Percentiles rank a stretch among this genome's conserved stretches.
phyloP scores from a whole-genome alignment of 495 filamentous ascomycete species.

The Penicillium samsonianum region DNA sequence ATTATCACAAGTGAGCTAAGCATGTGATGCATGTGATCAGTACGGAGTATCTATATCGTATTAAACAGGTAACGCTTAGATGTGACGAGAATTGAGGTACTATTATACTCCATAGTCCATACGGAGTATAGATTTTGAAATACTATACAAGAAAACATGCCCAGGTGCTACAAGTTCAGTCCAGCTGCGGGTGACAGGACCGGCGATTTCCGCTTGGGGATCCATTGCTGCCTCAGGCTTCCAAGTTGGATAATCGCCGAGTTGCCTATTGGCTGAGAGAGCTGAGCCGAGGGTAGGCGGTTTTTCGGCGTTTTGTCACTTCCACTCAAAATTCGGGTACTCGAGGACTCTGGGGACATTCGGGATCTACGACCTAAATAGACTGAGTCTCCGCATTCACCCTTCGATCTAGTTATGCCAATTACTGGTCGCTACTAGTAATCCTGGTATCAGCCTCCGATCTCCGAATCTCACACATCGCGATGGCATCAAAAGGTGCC shows the following conservation, averaged over 20 bases:
- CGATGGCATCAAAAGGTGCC: slow-evolving; percentile 47
- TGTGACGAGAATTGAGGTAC: background rate
- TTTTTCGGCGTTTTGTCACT: slow-evolving; percentile 31
- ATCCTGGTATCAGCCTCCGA: background rate
- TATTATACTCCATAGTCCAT: no score
- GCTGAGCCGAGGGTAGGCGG: slow-evolving; percentile 33
- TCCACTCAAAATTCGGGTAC: slow-evolving; percentile 25
- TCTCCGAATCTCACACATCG: slow-evolving; percentile 7
- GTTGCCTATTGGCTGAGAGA: slow-evolving; percentile 31
- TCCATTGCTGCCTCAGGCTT: background rate
- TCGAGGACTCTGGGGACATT: slow-evolving; percentile 18
- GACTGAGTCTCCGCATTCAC: slow-evolving; percentile 8
- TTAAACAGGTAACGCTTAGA: background rate
- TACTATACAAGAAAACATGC: no score
- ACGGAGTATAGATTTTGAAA: no score
- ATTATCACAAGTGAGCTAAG: background rate
- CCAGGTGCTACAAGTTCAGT: background rate
- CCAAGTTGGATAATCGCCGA: slow-evolving; percentile 22
- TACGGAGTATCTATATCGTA: background rate
- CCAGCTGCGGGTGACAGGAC: background rate
- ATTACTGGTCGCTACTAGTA: slow-evolving; percentile 6
- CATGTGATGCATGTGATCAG: slow-evolving; percentile 25
- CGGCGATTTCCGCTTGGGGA: slow-evolving; percentile 2
- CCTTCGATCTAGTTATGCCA: slow-evolving; percentile 6
- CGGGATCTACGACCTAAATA: slow-evolving; percentile 9